Evolutionary conservation across 495 filamentous ascomycete genomes (phyloP), one percentile per base, ranked within the genome.

Genomic region (Penicillium nucicola): DNA sequence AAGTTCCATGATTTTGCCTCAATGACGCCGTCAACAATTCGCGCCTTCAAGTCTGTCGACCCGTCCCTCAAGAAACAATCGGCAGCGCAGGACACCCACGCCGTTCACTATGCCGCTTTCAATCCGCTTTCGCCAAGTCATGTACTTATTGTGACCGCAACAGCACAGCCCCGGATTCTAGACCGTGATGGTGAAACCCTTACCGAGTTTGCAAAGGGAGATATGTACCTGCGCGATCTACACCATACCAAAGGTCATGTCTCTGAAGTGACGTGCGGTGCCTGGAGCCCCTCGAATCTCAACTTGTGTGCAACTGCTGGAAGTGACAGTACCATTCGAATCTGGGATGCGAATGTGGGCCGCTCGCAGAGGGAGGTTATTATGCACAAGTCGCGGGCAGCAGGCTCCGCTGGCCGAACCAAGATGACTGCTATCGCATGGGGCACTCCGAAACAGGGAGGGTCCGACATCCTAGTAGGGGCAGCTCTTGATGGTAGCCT

Each of bases 211-310:
- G 84, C 87, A 45, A 98, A 98, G 70, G 93, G 93, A 17, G 93
- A 98, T 62, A 96, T 96, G 92, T 98, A 98, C 62, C 70, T 98
- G 48, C 81, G 93, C 33, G 95, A 98, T 62, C 89, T 96, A 81
- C 79, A 97, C 65, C 89, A 97, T 63, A 98, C 93, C 0, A 97
- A 97, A 61, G 93, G 93, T 0, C 93, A 98, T 62, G 82, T 96
- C 33, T 88, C 91, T 1, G 93, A 95, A 68, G 84, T 95, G 23
- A 88, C 88, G 19, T 85, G 84, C 17, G 93, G 89, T 3, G 84
- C 83, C 32, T 98, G 93, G 93, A 86, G 87, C 68, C 93, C 93
- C 3, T 84, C 83, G 2, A 83, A 97, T 59, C 78, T 77, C 56
- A 88, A 93, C 45, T 52, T 90, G 2, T 92, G 88, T 63, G 90